Percentiles rank a stretch among this genome's conserved stretches.
These are phyloP conservation scores for Solanum ahanhuiri DNA, from an alignment of 257 asterid species.

Conservation along the genomic window DNA sequence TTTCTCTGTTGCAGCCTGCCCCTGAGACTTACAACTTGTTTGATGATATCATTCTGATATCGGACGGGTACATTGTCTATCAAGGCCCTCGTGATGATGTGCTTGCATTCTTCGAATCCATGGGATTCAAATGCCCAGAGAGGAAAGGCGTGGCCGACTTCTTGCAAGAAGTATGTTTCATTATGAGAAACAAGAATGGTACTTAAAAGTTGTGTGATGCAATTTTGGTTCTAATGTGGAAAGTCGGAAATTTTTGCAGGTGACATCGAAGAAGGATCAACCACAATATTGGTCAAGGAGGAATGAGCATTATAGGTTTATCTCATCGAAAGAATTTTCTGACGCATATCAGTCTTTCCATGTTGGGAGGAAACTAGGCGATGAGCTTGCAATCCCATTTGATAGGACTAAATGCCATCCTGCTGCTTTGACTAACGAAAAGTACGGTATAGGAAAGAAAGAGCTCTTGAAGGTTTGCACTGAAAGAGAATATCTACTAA, in stretches of 20 bases:
- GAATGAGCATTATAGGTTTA: slow-evolving; percentile 28
- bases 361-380: slow-evolving; percentile 25
- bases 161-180: slow-evolving; percentile 27
- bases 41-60: slow-evolving; percentile 31
- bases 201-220: background rate
- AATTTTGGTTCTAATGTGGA: background rate
- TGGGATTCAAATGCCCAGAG: slow-evolving; percentile 33
- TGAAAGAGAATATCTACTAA: slow-evolving; percentile 41
- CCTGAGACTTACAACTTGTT: slow-evolving; percentile 28
- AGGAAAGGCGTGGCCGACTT: slow-evolving; percentile 38
- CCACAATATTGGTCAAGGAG: slow-evolving; percentile 34
- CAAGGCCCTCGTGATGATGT: slow-evolving; percentile 30
- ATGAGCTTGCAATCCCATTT: slow-evolving; percentile 44
- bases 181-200: background rate
- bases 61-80: slow-evolving; percentile 21
- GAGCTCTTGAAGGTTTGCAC: slow-evolving; percentile 52
- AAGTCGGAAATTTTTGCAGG: slow-evolving; percentile 13
- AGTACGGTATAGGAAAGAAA: slow-evolving; percentile 40
- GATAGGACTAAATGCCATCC: slow-evolving; percentile 66
- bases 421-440: slow-evolving; percentile 53
- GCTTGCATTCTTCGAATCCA: slow-evolving; percentile 23
- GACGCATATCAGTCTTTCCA: slow-evolving; percentile 30
- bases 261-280: slow-evolving; percentile 45
- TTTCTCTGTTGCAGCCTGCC: slow-evolving; percentile 34
- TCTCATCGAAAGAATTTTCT: slow-evolving; percentile 30